Base-by-base conservation (phyloP, 768 basidiomycete genomes). In the Pisolithus marmoratus region DNA sequence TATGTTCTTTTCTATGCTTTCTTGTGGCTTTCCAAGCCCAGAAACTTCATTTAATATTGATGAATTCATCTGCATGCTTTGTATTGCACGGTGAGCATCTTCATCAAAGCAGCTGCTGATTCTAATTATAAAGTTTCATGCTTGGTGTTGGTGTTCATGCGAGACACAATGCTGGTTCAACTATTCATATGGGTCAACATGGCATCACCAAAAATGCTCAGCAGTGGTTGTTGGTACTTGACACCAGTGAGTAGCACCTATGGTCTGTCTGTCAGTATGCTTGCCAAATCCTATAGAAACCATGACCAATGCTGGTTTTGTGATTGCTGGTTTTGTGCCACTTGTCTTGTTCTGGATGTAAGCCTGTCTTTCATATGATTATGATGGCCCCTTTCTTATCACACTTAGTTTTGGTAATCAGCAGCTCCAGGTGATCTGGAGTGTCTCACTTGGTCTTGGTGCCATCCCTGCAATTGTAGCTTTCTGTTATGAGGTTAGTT, bases 331-430 rank as follows among this genome's bases (percentile, higher is more conserved):
- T 12, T 92, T 93, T 56, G 85, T 90, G 4, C 90, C 91, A 15
- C 75, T 94, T 6, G 85, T 94, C 26, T 72, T 93, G 27, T 89
- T 82, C 61, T 93, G 90, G 91, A 94, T 94, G 84, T 89, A 55
- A 45, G 84, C 29, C 29, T 70, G 20, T 43, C 44, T 26, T n/a
- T 23, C 49, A 48, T 44, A 1, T n/a, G 27, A 20, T n/a, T 41
- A 46, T 46, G 51, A 29, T 31, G 36, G 11, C 12, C 15, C 49
- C 38, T 38, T 53, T 20, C 55, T 40, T 0, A 15, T 17, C 7
- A 34, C 7, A 38, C 52, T 29, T 51, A 90, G 86, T 60, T 93
- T 87, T 54, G 88, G 90, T 27, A 60, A 79, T 38, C 69, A 89
- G 54, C 91, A 94, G 63, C 81, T 94, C 40, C 80, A 86, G 24